Base-by-base conservation (phyloP, 176 grass and related monocot species). In the Puya raimondii region DNA sequence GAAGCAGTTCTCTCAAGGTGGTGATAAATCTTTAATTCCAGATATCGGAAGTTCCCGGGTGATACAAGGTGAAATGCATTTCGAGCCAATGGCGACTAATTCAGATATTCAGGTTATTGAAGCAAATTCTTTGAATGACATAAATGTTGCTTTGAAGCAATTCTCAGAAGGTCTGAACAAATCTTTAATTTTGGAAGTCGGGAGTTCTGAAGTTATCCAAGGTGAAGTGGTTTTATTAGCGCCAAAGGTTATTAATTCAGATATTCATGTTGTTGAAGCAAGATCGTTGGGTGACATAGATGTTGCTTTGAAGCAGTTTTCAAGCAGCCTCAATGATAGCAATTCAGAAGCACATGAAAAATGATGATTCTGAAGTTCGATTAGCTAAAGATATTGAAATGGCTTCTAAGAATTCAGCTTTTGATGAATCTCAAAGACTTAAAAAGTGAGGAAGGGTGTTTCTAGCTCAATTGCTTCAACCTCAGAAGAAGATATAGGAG, bases 1-100 rank as follows among this genome's bases (percentile, higher is more conserved):
- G 16, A 72, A 76, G 68, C 72, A 70, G 16, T 53, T 81, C n/a
- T 76, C 72, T 67, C 51, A 64, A 69, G 29, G 52, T 18, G 1
- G 4, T 2, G 12, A 9, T 58, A 18, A 58, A 14, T 58, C 11
- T 15, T 20, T 18, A 51, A 50, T 47, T 59, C 12, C 58, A 10
- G 18, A 16, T 23, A 17, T 18, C 10, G 27, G 50, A 11, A 18
- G 57, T 9, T 25, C 12, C 65, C 1, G 17, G 17, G 16, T 63
- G 1, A 14, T 8, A 6, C 8, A 18, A 16, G n/a, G 8, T 69
- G 27, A 29, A 29, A 29, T 29, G 27, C 3, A 29, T 29, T 29
- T 29, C 2, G 27, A 2, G 2, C 27, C 27, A 29, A 29, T 3
- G 27, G 27, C 3, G 2, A 29, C 3, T 29, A 29, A 29, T 29